These are phyloP conservation scores for Aspergillus ruber DNA, from an alignment of 2,329 filamentous ascomycete genomes.

Conservation along the genomic window DNA sequence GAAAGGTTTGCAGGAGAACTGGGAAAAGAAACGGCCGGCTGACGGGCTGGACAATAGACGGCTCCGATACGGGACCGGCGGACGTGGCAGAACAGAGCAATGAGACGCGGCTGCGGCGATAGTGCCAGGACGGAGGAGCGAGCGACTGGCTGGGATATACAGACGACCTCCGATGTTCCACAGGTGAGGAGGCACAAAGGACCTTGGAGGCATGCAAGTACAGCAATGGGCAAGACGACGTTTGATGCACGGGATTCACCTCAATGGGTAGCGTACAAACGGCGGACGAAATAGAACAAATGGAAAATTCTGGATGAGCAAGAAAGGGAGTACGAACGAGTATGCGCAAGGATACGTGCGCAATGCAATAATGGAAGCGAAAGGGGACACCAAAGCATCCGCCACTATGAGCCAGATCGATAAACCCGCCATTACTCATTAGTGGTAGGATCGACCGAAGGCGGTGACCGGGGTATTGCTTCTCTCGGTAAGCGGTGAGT, in stretches of 20 bases:
- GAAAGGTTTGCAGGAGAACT: conserved; percentile 12
- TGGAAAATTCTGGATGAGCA: too few relatives aligned
- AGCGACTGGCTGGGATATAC: conserved; percentile 10
- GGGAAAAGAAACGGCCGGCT: conserved; percentile 13
- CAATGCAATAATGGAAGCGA: background rate
- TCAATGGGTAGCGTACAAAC: background rate
- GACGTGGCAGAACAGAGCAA: conserved; percentile 12
- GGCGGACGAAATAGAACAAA: background rate
- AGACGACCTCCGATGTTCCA: conserved; percentile 11
- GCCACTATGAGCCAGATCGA: background rate
- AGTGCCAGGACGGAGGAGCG: conserved; percentile 7
- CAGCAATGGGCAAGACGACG: conserved; percentile 5
- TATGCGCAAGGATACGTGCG: background rate
- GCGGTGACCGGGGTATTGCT: background rate
- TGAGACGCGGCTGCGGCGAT: conserved; percentile 11
- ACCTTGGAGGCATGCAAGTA: conserved; percentile 12
- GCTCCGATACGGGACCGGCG: conserved; percentile 4
- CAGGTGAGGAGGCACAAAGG: conserved; percentile 11
- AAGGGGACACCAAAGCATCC: background rate
- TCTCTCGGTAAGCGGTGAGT: background rate
- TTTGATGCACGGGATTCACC: background rate
- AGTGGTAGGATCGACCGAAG: background rate
- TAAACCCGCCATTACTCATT: background rate
- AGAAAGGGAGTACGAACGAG: background rate
- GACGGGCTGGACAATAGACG: conserved; percentile 4